Percentiles rank a stretch among this genome's conserved stretches.
phyloP scores from a whole-genome alignment of 768 basidiomycete species.

The Lactifluus subvellereus region DNA sequence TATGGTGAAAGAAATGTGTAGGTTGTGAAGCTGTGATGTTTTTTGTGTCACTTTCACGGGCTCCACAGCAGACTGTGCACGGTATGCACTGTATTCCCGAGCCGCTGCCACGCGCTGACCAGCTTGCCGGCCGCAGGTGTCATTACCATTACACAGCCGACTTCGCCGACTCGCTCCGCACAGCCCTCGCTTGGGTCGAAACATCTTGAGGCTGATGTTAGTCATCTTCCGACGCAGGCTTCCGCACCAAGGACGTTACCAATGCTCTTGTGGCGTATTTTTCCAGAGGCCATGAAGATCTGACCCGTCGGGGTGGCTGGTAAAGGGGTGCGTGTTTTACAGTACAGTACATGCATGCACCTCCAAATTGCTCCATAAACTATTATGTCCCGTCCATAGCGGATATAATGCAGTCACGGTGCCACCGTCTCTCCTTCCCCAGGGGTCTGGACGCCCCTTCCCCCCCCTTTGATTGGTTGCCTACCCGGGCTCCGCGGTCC shows the following conservation, averaged over 20 bases:
- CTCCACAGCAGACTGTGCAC: slow-evolving; percentile 1
- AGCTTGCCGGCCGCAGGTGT: slow-evolving; percentile 9
- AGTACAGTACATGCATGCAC: not conserved
- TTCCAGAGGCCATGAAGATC: not conserved
- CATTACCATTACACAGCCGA: slow-evolving; percentile 15
- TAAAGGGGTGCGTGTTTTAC: not conserved
- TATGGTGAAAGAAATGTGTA: not conserved
- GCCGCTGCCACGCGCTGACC: not conserved
- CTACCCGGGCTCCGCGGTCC: not conserved
- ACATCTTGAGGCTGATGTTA: not conserved
- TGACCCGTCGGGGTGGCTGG: not conserved
- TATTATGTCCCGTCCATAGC: not conserved
- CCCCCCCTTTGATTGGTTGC: not conserved
- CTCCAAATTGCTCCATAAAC: not conserved
- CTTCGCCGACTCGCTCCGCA: no score
- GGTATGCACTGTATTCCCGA: not conserved
- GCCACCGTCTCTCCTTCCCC: not conserved
- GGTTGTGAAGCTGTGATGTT: not conserved
- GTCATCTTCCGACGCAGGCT: not conserved
- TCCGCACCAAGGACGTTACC: not conserved
- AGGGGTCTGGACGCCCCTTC: not conserved
- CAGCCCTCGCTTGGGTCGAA: no score
- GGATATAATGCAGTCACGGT: not conserved
- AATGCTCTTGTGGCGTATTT: not conserved
- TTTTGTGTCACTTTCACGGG: not conserved